Evolutionary conservation across 2,329 filamentous ascomycete genomes (phyloP), one percentile per base, ranked within the genome.

Genomic region (Acrocalymma vagum): DNA sequence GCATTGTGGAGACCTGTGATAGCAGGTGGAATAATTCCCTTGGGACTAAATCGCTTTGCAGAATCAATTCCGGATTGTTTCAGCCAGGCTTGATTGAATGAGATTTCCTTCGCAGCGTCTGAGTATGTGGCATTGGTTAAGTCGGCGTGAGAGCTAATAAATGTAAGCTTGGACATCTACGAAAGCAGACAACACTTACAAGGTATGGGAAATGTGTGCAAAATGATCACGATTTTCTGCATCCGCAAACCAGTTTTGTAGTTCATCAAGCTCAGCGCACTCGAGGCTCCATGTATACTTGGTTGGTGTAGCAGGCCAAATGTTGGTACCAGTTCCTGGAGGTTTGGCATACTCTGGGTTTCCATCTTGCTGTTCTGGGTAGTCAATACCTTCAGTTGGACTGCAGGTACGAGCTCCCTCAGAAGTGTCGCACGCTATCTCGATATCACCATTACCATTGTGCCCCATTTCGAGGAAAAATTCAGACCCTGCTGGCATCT

Each of bases 1-100:
- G 79, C 82, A 51, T 85, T 85, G 68, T 84, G 80, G 17, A 85
- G 60, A 32, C 82, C 82, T 2, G 82, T 85, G 45, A 85, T 85
- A 23, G 81, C 81, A 1, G 82, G 82, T 2, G 82, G 82, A 42
- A 85, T 81, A 36, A 85, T 73, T 20, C 81, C 82, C 25, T 76
- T 73, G 3, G 67, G 48, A 17, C 79, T 83, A 60, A 76, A 84
- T 28, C 71, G 70, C 13, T 56, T 60, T 10, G 75, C 75, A 15
- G 64, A 48, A 41, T 71, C 69, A 40, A 84, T 69, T 9, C 79
- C 78, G 8, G 77, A 71, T 52, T 81, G 76, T 45, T 74, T 71
- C 27, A 84, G 60, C 81, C 82, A 85, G 9, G 74, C 78, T 50
- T 78, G 71, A 65, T 85, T 85, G 70, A 81, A 85, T 15, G 72